phyloP scores from a whole-genome alignment of 768 basidiomycete species.

The Cantharellus anzutake region DNA sequence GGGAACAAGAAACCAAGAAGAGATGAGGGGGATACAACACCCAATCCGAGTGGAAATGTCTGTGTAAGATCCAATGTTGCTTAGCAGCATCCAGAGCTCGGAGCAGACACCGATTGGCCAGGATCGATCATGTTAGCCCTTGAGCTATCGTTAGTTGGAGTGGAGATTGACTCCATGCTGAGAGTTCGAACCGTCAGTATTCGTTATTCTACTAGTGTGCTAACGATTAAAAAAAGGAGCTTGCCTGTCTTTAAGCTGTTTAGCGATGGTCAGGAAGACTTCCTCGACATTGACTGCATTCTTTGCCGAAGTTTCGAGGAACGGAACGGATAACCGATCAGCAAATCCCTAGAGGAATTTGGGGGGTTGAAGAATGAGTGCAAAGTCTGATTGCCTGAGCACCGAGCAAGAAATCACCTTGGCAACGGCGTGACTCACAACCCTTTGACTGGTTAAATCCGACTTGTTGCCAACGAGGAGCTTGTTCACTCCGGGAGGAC shows the following conservation, averaged over 20 bases:
- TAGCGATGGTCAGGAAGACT: constrained; percentile 97
- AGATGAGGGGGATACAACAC: no score
- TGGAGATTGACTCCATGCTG: constrained; percentile 65
- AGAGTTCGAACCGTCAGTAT: background rate
- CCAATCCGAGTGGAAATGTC: no score
- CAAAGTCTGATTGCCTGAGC: no score
- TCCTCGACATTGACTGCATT: constrained; percentile 97
- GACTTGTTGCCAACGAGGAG: constrained; percentile 97
- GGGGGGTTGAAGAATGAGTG: background rate
- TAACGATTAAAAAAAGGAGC: constrained; percentile 9
- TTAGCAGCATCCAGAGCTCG: constrained; percentile 51
- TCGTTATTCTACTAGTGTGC: background rate
- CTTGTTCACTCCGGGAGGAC: constrained; percentile 97
- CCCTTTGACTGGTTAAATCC: constrained; percentile 92
- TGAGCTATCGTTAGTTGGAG: constrained; percentile 44
- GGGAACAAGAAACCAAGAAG: no score
- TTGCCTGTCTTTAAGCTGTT: constrained; percentile 85
- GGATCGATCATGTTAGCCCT: constrained; percentile 74
- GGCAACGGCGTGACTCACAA: constrained; percentile 73
- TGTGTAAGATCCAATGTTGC: no score
- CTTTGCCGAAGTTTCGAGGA: constrained; percentile 99
- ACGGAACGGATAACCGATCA: constrained; percentile 81
- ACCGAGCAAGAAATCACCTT: constrained; percentile 29
- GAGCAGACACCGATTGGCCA: constrained; percentile 66
- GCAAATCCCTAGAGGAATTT: constrained; percentile 55